Evolutionary conservation across 202 grass and related monocot genomes (phyloP), one percentile per base, ranked within the genome.

Genomic region (Carex sylvatica): DNA sequence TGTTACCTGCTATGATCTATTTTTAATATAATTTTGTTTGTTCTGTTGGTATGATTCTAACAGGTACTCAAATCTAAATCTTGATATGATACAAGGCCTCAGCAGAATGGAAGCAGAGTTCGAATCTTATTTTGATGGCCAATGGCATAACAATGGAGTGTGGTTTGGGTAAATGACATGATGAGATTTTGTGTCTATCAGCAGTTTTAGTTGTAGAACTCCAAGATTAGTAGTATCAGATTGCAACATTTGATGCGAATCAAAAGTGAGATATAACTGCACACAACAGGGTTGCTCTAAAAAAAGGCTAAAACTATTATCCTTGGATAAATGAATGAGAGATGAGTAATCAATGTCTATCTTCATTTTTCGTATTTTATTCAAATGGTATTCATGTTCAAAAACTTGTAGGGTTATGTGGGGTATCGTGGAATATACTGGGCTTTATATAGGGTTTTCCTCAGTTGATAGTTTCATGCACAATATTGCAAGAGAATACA

Each of bases 71-170:
- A 74, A 70, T 65, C 79, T 87, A 60, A 87, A 89, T 16, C 4
- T 78, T 82, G 80, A 85, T 59, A 76, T 33, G 68, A 81, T 92
- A 83, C 79, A 87, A 70, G 85, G 74, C 55, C 74, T 89, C 35
- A 87, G 60, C 67, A 87, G 63, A 92, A 64, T 81, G 59, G 87
- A 89, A 72, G 40, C 80, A 81, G 83, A 92, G 54, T 85, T 87
- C 77, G 85, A 89, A 83, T 89, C 85, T 65, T 92, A 89, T 89
- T 92, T 87, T 86, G 85, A 67, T 3, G 85, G 85, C 30, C 23
- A 11, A 65, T 92, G 90, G 87, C 85, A 89, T 80, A 92, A 83
- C 75, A 92, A 92, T 64, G 85, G 67, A 71, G 86, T 87, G 63
- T 92, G 90, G 90, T 87, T 86, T n/a, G 85, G 87, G 87, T 92